Evolutionary conservation across 331 rosid genomes (phyloP).

Genomic region (Malus hybrid): DNA sequence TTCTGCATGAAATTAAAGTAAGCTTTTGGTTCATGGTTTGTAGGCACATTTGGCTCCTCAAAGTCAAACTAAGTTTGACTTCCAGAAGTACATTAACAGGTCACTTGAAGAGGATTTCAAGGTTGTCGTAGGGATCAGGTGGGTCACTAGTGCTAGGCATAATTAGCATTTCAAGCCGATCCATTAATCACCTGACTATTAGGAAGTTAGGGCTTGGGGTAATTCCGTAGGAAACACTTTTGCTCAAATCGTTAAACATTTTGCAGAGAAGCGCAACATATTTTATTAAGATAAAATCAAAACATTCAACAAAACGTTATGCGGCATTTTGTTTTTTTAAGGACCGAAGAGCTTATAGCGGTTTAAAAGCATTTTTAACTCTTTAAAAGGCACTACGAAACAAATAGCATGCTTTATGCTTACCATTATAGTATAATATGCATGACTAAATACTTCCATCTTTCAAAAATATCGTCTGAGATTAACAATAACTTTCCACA

Average conservation of each 20-base stretch:
- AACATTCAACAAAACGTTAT: too few relatives aligned
- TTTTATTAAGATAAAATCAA: too few relatives aligned
- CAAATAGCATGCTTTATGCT: not conserved
- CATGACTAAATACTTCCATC: not conserved
- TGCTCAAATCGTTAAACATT: too few relatives aligned
- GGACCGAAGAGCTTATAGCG: too few relatives aligned
- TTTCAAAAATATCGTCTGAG: not conserved
- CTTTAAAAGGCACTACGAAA: not conserved
- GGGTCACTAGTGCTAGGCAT: not conserved
- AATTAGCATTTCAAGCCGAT: not conserved
- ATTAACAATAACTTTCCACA: not conserved
- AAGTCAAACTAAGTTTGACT: slow-evolving; percentile 11
- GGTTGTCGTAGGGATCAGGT: slow-evolving; percentile 29
- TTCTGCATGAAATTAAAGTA: not conserved
- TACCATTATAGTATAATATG: not conserved
- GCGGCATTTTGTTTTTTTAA: too few relatives aligned
- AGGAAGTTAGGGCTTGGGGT: too few relatives aligned
- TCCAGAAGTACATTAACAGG: slow-evolving; percentile 24
- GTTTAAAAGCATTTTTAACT: too few relatives aligned
- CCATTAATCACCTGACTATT: not conserved
- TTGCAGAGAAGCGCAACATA: too few relatives aligned
- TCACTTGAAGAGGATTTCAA: slow-evolving; percentile 28
- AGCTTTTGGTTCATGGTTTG: not conserved
- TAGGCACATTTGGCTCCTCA: slow-evolving; percentile 31
- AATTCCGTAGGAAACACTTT: too few relatives aligned